Conservation (phyloP, 1,139 yeast genomes). For the Meyerozyma elateridarum region DNA sequence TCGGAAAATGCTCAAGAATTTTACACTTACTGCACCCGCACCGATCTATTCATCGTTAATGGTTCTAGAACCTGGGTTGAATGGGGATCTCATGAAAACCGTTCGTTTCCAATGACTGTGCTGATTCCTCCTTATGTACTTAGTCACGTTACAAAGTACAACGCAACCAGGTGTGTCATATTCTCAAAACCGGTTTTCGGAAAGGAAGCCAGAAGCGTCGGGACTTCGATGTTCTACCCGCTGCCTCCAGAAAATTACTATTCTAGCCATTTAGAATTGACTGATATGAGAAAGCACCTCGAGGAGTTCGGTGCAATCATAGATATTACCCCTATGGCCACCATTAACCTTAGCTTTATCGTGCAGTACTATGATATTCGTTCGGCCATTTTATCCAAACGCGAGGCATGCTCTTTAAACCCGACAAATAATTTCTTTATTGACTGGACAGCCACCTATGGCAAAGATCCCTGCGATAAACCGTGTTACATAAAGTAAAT, state of each 20-base stretch:
- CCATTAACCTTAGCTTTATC: conserved; percentile 58
- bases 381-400: conserved; percentile 62
- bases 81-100: conserved; percentile 29
- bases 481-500: conserved; percentile 22
- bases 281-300: conserved; percentile 45
- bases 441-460: conserved; percentile 64
- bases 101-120: conserved; percentile 27
- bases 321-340: conserved; percentile 65
- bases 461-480: conserved; percentile 62
- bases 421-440: conserved; percentile 43
- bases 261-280: conserved; percentile 25
- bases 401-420: conserved; percentile 32
- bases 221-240: conserved; percentile 27
- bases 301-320: conserved; percentile 53
- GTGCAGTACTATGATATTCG: conserved; percentile 59
- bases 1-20: conserved; percentile 55
- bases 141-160: conserved; percentile 24
- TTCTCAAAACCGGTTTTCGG: conserved; percentile 25
- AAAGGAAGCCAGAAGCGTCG: conserved; percentile 15
- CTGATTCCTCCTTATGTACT: conserved; percentile 21
- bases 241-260: conserved; percentile 26
- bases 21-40: conserved; percentile 45
- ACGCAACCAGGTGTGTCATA: conserved; percentile 34
- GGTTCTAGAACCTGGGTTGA: conserved; percentile 46
- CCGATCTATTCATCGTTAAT: conserved; percentile 57